Base-by-base conservation (phyloP, 2,329 filamentous ascomycete species). In the Rhexocercosporidium sp. region DNA sequence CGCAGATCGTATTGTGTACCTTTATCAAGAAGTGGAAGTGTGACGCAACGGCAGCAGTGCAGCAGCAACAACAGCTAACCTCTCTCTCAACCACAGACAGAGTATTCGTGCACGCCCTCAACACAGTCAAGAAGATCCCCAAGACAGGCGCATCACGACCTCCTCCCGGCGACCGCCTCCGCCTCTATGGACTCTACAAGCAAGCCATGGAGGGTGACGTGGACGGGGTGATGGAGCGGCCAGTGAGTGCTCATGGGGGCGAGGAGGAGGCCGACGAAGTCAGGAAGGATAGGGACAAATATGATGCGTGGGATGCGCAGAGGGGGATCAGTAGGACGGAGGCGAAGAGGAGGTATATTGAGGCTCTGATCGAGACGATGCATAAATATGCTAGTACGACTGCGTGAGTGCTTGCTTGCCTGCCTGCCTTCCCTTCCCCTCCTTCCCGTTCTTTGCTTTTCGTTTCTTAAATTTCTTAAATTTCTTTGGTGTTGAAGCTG, bases 121-220 rank as follows among this genome's bases (percentile, higher is more conserved):
- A 97, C 82, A 98, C 96, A 27, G 95, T 99, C 76, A 97, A 97
- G 81, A 96, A 96, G 81, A 96, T 99, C 74, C 92, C 92, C 74
- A 95, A 96, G 77, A 97, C 94, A 20, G 95, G 96, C 70, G 93
- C 93, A 62, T 89, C 93, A 70, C 91, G 96, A 70, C 96, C 96
- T 54, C 96, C 96, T 57, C 88, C 94, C 1, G 84, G 86, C 69
- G 94, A 96, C 77, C 91, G 96, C 66, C 85, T 99, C 74, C 92
- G 92, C 66, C 91, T 99, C 69, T 99, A 99, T 90, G 96, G 96
- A 71, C 86, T 99, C 72, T 99, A 99, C 83, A 99, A 99, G 79
- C 96, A 99, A 81, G 94, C 94, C 70, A 98, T 98, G 96, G 94
- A 99, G 83, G 96, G 96, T 59, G 93, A 99, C 80, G 94, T 98